phyloP scores from a whole-genome alignment of 805 yeast genomes.

The Tetrapisispora taiwanensis region DNA sequence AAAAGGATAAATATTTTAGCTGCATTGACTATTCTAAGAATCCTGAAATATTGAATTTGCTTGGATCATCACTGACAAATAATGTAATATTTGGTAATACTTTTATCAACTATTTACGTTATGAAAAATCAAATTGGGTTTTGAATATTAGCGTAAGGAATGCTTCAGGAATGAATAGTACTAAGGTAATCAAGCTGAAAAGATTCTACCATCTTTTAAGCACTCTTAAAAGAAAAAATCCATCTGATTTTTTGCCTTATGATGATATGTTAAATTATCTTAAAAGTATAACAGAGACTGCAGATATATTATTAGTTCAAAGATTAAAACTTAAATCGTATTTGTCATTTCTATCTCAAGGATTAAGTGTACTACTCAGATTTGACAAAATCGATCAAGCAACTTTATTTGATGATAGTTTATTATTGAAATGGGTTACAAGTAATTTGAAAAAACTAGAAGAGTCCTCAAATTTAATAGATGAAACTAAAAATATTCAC shows the following conservation, averaged over 20 bases:
- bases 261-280: slow-evolving; percentile 9
- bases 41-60: slow-evolving; percentile 10
- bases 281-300: neutral
- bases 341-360: slow-evolving; percentile 7
- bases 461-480: no score
- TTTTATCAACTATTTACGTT: slow-evolving; percentile 13
- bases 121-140: slow-evolving; percentile 17
- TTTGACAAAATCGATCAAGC: slow-evolving; percentile 5
- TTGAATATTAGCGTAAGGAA: slow-evolving; percentile 6
- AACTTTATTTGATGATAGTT: slow-evolving; percentile 7
- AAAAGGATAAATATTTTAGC: slow-evolving; percentile 26
- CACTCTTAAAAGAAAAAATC: slow-evolving; percentile 7
- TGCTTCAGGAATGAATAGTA: slow-evolving; percentile 2
- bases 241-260: slow-evolving; percentile 19
- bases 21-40: slow-evolving; percentile 40
- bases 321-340: neutral
- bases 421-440: slow-evolving; percentile 11
- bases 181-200: slow-evolving; percentile 9
- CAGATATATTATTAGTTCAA: neutral
- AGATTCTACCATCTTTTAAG: slow-evolving; percentile 14
- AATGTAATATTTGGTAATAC: slow-evolving; percentile 9
- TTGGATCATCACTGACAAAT: slow-evolving; percentile 10
- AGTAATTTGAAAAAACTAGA: neutral
- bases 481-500: slow-evolving; percentile 9
- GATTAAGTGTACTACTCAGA: slow-evolving; percentile 8